These are phyloP conservation scores for Fusarium protoensiforme DNA, from an alignment of 2,329 filamentous ascomycete species.

Conservation along the genomic window DNA sequence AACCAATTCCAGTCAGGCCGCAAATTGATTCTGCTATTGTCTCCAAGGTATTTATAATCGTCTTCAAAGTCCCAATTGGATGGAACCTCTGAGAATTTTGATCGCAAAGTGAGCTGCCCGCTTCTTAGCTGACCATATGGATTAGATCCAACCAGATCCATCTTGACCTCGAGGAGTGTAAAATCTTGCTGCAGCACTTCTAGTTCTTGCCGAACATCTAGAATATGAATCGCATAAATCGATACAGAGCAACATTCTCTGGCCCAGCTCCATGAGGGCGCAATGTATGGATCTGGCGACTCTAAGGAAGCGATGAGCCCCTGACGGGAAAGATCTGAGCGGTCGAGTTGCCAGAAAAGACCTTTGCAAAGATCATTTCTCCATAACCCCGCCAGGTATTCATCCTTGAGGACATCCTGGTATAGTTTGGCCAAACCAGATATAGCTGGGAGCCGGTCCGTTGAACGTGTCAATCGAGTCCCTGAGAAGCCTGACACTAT, in stretches of 20 bases:
- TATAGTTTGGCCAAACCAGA: not conserved
- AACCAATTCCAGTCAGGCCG: not conserved
- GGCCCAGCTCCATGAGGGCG: not conserved
- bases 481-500: not conserved
- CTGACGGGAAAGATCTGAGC: not conserved
- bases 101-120: not conserved
- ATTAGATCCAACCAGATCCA: not conserved
- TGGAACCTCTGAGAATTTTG: not conserved
- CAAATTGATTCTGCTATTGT: not conserved
- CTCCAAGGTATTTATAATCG: not conserved
- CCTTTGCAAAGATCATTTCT: not conserved
- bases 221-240: accelerated
- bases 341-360: not conserved
- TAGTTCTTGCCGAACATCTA: not conserved
- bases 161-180: not conserved
- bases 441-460: slow-evolving; percentile 1
- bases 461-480: not conserved
- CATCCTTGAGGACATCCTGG: not conserved
- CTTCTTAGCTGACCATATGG: not conserved
- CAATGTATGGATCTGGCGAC: not conserved
- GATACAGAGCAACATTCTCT: not conserved
- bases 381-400: slow-evolving; percentile 9
- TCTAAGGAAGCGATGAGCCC: not conserved
- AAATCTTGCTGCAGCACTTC: not conserved
- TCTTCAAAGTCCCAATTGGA: not conserved